Evolutionary conservation across 176 grass and related monocot species (phyloP), one percentile per base, ranked within the genome.

Genomic region (Pontederia paniculata): DNA sequence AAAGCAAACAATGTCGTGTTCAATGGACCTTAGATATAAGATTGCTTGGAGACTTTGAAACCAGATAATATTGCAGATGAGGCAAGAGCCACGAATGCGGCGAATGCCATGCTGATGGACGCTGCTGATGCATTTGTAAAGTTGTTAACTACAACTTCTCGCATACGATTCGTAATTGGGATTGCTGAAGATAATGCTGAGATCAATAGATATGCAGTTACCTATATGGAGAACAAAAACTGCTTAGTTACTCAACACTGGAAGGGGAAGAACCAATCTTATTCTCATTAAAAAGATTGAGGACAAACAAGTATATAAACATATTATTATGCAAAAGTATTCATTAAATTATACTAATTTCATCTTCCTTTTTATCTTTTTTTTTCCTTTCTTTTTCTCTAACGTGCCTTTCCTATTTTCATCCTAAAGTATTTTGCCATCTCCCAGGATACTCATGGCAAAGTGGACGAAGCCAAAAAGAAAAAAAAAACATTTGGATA

Each of bases 91-190:
- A 98, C 8, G 58, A 91, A 98, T 22, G 93, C 86, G 8, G 91
- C 71, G 68, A 98, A 98, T 1, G 86, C 77, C 86, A 98, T 91
- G 83, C 93, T 84, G 58, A 98, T 91, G 12, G 93, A 84, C 20
- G 86, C 93, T 8, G 83, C 60, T 12, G 93, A 98, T 2, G 86
- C 82, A 68, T 98, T 86, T 0, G 86, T 88, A 65, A 98, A 98
- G 10, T 82, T 59, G 15, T 88, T 98, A 17, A 79, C 77, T 4
- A 68, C 65, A 6, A 80, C 80, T 23, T 84, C 72, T 14, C 86
- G 86, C 86, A 90, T 91, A 10, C 73, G 68, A 63, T 97, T 88
- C 2, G 93, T 98, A 25, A 91, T 72, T 10, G 93, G 93, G 44
- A 98, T 77, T 19, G 93, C 86, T 0, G 93, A 86, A 0, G 93